These are phyloP conservation scores for Fusarium tuaranense DNA, from an alignment of 2,329 filamentous ascomycete species.

Conservation along the genomic window DNA sequence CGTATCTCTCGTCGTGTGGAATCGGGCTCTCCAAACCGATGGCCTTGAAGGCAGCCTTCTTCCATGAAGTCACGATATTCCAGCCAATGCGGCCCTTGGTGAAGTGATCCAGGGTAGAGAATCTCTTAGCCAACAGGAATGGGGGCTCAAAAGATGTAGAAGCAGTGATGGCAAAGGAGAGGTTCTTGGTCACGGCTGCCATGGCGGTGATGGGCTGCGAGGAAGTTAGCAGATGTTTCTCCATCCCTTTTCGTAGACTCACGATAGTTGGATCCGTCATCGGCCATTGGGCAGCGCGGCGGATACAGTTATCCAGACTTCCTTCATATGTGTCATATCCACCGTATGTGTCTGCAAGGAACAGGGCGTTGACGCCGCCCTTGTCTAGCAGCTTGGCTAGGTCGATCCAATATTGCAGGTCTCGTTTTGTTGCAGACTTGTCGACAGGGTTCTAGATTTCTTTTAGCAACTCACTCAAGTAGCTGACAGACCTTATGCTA, in stretches of 20 bases:
- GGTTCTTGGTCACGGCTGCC: conserved; percentile 74
- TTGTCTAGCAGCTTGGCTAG: conserved; percentile 71
- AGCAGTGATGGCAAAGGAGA: conserved; percentile 72
- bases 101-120: conserved; percentile 72
- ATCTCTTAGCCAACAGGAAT: conserved; percentile 70
- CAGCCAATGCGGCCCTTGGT: conserved; percentile 71
- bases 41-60: conserved; percentile 71
- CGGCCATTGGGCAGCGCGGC: conserved; percentile 73
- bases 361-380: conserved; percentile 73
- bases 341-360: conserved; percentile 74
- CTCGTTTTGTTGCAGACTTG: conserved; percentile 70
- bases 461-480: background rate
- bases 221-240: background rate
- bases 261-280: conserved; percentile 74
- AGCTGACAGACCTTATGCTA: background rate
- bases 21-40: conserved; percentile 69
- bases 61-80: conserved; percentile 71
- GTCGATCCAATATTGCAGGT: conserved; percentile 72
- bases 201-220: conserved; percentile 70
- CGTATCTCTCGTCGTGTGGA: conserved; percentile 71
- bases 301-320: conserved; percentile 70
- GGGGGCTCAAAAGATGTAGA: conserved; percentile 73
- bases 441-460: conserved; percentile 66
- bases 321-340: conserved; percentile 73
- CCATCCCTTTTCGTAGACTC: conserved; percentile 36